These are phyloP conservation scores for Trypanosoma mega DNA, from an alignment of 208 protist species.

Conservation along the genomic window DNA sequence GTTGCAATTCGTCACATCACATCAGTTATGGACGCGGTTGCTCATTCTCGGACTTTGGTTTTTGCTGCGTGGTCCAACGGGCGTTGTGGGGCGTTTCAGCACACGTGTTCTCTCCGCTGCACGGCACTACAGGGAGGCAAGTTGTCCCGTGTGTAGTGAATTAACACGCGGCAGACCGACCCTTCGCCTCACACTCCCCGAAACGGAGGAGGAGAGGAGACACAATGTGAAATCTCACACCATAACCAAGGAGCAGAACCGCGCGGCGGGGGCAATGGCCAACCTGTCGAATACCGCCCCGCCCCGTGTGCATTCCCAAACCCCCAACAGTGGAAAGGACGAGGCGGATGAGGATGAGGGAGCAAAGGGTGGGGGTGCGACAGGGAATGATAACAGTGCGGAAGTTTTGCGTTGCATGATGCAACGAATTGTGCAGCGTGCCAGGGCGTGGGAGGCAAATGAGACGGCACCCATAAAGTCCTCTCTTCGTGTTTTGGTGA, in stretches of 20 bases:
- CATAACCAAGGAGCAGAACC: no score
- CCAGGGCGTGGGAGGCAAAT: not conserved
- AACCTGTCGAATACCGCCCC: no score
- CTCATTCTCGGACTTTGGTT: constrained; percentile 67
- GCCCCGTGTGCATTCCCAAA: no score
- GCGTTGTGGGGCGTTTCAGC: constrained; percentile 26
- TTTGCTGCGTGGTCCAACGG: constrained; percentile 11
- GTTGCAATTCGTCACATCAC: constrained; percentile 42
- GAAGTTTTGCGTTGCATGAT: constrained; percentile 11
- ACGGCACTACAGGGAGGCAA: constrained; percentile 20
- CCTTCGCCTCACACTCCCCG: constrained; percentile 12
- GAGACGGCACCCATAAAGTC: not conserved
- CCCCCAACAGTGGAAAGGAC: not conserved
- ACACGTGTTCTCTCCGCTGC: constrained; percentile 44
- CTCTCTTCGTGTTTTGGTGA: constrained; percentile 12
- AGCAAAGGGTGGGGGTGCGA: not conserved
- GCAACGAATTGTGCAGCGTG: constrained; percentile 5
- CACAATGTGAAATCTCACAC: no score
- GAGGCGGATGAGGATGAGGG: not conserved
- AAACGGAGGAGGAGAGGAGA: not conserved
- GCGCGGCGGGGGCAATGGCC: no score
- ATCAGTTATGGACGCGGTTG: constrained; percentile 58
- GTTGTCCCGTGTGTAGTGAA: constrained; percentile 29
- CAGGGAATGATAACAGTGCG: constrained; percentile 1
- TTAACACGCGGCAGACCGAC: constrained; percentile 17